Conservation (phyloP, 495 filamentous ascomycete species). For the Jackrogersella minutella region DNA sequence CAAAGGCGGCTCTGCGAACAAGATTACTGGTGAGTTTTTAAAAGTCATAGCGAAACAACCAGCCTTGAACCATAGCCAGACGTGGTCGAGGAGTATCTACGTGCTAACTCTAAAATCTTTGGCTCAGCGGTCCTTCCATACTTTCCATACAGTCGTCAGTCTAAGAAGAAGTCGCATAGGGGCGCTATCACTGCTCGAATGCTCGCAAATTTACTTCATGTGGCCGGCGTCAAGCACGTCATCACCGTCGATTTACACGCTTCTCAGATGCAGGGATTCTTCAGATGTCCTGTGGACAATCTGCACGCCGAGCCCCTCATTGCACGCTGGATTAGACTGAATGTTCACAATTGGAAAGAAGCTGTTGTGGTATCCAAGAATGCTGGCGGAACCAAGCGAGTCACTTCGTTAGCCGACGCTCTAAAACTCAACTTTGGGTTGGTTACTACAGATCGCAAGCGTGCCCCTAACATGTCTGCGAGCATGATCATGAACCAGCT, state of each 20-base stretch:
- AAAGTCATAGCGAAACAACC: neutral
- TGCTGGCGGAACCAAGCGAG: conserved; percentile 92
- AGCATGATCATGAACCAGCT: conserved; percentile 69
- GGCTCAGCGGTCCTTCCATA: conserved; percentile 93
- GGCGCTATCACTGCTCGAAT: conserved; percentile 97
- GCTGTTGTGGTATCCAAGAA: conserved; percentile 99
- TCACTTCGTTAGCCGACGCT: conserved; percentile 95
- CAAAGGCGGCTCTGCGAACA: conserved; percentile 96
- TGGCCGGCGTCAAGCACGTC: conserved; percentile 96
- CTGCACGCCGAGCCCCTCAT: conserved; percentile 95
- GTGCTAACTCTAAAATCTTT: conserved; percentile 35
- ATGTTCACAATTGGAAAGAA: conserved; percentile 85
- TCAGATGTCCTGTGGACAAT: conserved; percentile 97
- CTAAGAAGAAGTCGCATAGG: conserved; percentile 97
- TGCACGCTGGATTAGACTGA: conserved; percentile 91
- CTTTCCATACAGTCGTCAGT: conserved; percentile 98
- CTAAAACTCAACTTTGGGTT: conserved; percentile 97
- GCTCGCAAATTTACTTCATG: conserved; percentile 90
- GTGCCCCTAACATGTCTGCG: conserved; percentile 70
- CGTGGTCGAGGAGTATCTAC: conserved; percentile 32
- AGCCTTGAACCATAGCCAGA: conserved; percentile 8
- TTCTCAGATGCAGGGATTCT: conserved; percentile 99
- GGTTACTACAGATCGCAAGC: conserved; percentile 89
- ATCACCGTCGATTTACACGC: conserved; percentile 97
- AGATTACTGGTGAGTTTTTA: conserved; percentile 82